Evolutionary conservation across 805 yeast genomes (phyloP).

Genomic region (Zygosaccharomyces bailii): DNA sequence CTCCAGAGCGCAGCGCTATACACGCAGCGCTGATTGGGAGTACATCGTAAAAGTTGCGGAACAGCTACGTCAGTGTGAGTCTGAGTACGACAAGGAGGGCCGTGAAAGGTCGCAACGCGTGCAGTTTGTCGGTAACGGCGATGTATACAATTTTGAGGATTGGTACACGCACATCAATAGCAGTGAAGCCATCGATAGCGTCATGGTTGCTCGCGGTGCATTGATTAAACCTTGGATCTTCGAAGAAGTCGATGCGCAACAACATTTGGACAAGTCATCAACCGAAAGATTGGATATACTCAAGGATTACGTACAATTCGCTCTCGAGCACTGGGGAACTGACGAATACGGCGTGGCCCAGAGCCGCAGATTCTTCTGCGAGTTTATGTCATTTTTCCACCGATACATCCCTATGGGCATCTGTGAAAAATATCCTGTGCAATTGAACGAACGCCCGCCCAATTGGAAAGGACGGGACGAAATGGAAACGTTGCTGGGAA

Average conservation of each 20-base stretch:
- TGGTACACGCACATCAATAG: constrained; percentile 69
- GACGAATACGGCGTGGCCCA: constrained; percentile 90
- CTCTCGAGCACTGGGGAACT: constrained; percentile 96
- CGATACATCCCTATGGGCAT: constrained; percentile 94
- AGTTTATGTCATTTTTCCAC: constrained; percentile 89
- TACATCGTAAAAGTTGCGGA: constrained; percentile 74
- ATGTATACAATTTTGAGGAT: constrained; percentile 79
- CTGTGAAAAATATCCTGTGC: constrained; percentile 82
- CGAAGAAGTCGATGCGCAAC: constrained; percentile 88
- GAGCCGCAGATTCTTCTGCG: constrained; percentile 89
- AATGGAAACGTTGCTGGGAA: constrained; percentile 82
- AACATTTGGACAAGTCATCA: constrained; percentile 87
- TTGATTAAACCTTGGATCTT: constrained; percentile 98
- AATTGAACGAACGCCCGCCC: constrained; percentile 90
- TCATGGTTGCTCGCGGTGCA: constrained; percentile 98
- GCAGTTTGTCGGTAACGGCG: constrained; percentile 93
- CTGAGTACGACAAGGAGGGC: constrained; percentile 58
- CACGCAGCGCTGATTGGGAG: constrained; percentile 89
- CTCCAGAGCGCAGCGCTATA: constrained; percentile 92
- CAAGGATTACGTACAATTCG: constrained; percentile 66
- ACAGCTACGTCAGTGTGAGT: constrained; percentile 55
- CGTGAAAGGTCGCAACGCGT: constrained; percentile 59
- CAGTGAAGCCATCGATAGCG: constrained; percentile 72
- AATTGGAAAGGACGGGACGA: constrained; percentile 91
- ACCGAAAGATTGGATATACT: constrained; percentile 80